Evolutionary conservation across 352 stramenopile species (phyloP).

Genomic region (Phytophthora colocasiae): DNA sequence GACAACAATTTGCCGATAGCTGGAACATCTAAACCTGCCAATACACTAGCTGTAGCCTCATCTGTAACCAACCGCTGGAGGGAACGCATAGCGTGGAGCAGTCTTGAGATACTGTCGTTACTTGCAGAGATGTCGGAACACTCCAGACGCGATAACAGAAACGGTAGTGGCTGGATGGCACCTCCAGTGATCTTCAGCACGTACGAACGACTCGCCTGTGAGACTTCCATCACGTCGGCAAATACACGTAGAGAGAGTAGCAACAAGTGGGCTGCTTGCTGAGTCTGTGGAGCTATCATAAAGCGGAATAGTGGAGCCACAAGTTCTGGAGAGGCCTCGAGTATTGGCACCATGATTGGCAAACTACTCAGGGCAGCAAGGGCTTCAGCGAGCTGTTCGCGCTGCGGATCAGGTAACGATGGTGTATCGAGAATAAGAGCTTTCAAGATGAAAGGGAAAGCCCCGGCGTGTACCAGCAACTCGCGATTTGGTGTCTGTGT

Average conservation of each 20-base stretch:
- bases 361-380: slow-evolving; percentile 25
- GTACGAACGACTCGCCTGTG: slow-evolving; percentile 44
- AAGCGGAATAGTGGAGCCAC: slow-evolving; percentile 65
- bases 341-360: slow-evolving; percentile 17
- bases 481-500: slow-evolving; percentile 34
- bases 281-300: slow-evolving; percentile 49
- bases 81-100: slow-evolving; percentile 54
- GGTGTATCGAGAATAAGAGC: slow-evolving; percentile 20
- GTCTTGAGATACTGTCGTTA: slow-evolving; percentile 33
- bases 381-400: slow-evolving; percentile 30
- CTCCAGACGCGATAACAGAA: slow-evolving; percentile 57
- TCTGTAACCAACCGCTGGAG: slow-evolving; percentile 70
- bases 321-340: slow-evolving; percentile 42
- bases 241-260: slow-evolving; percentile 51
- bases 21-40: slow-evolving; percentile 43
- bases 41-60: slow-evolving; percentile 39
- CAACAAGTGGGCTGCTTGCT: slow-evolving; percentile 39
- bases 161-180: slow-evolving; percentile 38
- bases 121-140: slow-evolving; percentile 26
- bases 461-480: slow-evolving; percentile 40
- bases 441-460: slow-evolving; percentile 51
- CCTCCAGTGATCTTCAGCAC: slow-evolving; percentile 43
- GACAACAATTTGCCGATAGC: slow-evolving; percentile 48
- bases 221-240: slow-evolving; percentile 61
- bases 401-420: slow-evolving; percentile 20